These are phyloP conservation scores for Crucihimalaya himalaica DNA, from an alignment of 345 rosid species.

Conservation along the genomic window DNA sequence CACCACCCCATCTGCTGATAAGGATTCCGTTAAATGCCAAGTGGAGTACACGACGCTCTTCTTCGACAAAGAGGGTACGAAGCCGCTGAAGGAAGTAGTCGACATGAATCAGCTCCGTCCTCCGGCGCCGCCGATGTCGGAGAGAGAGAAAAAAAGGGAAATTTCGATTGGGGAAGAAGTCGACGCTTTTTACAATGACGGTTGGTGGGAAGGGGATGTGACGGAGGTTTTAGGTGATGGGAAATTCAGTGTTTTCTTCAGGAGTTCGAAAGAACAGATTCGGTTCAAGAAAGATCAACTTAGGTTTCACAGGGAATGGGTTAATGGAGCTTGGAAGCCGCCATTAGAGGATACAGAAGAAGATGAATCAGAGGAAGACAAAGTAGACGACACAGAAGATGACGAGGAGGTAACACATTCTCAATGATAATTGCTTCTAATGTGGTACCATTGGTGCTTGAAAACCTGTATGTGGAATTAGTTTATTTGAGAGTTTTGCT, in stretches of 20 bases:
- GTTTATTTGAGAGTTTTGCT: background rate
- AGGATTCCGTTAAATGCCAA: slow-evolving; percentile 37
- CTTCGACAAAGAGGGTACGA: slow-evolving; percentile 51
- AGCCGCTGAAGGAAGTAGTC: slow-evolving; percentile 48
- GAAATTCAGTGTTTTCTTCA: slow-evolving; percentile 62
- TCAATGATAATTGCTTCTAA: background rate
- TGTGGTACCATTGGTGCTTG: slow-evolving; percentile 7
- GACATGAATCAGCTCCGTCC: slow-evolving; percentile 49
- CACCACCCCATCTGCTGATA: slow-evolving; percentile 39
- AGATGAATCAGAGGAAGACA: slow-evolving; percentile 29
- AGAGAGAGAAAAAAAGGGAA: slow-evolving; percentile 50
- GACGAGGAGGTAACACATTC: slow-evolving; percentile 36
- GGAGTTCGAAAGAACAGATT: slow-evolving; percentile 57
- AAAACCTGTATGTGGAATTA: background rate
- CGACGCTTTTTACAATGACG: slow-evolving; percentile 67
- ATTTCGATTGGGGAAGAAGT: slow-evolving; percentile 61
- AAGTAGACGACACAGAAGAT: slow-evolving; percentile 3
- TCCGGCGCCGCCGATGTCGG: slow-evolving; percentile 47
- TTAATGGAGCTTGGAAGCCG: slow-evolving; percentile 63
- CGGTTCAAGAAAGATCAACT: slow-evolving; percentile 48
- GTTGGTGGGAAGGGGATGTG: slow-evolving; percentile 93
- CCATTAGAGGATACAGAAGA: slow-evolving; percentile 44
- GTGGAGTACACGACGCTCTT: slow-evolving; percentile 56
- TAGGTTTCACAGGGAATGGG: slow-evolving; percentile 78
- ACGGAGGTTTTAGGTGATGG: slow-evolving; percentile 55